Conservation (phyloP, 306 rosid species). For the Begonia masoniana region DNA sequence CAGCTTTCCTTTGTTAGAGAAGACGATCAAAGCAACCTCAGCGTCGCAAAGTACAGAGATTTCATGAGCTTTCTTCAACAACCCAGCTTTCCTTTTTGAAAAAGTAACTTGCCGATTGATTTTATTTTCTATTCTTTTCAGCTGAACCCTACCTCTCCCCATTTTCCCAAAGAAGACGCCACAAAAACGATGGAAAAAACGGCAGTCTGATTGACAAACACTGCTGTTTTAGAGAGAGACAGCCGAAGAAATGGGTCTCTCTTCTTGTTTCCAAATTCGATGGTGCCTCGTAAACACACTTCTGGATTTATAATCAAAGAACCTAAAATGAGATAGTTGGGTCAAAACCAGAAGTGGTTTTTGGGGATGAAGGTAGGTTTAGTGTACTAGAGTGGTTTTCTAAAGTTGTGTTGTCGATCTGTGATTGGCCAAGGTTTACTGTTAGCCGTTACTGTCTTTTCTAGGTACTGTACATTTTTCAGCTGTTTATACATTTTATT, state of each 20-base stretch:
- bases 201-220: no score
- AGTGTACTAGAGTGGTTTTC: conserved; percentile 15
- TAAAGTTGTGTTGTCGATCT: conserved; percentile 23
- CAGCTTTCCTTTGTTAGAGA: conserved; percentile 46
- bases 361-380: conserved; percentile 12
- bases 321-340: background rate
- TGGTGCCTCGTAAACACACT: no score
- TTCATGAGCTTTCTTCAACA: conserved; percentile 46
- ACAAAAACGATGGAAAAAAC: no score
- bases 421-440: conserved; percentile 8
- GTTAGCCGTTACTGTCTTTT: no score
- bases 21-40: conserved; percentile 48
- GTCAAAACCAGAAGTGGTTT: conserved; percentile 17
- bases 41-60: conserved; percentile 57
- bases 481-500: no score
- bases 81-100: conserved; percentile 43
- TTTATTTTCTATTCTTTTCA: conserved; percentile 47
- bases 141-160: conserved; percentile 53
- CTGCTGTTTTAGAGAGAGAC: no score
- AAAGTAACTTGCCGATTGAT: conserved; percentile 46
- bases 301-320: no score
- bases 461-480: no score
- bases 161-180: conserved; percentile 1
- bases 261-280: no score
- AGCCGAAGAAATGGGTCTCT: no score